Conservation (phyloP, 768 basidiomycete species). For the Collybia sordida region DNA sequence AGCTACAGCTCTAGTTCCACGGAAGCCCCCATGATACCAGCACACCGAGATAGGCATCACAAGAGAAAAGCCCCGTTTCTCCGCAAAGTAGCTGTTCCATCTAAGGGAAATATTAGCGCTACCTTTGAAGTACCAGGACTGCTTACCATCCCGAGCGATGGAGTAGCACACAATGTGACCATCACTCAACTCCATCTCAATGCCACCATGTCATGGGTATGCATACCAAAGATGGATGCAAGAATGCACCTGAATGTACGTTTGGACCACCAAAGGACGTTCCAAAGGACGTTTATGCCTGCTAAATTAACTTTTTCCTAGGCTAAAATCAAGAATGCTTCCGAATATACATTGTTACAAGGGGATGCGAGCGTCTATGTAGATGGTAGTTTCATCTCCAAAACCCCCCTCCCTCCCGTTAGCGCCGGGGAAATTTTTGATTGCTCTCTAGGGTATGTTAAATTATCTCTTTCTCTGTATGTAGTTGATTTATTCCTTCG, state of each 20-base stretch:
- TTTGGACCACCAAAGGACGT: no score
- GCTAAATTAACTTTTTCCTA: conserved; percentile 10
- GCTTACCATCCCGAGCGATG: conserved; percentile 5
- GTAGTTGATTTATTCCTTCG: not conserved
- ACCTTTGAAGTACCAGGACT: conserved; percentile 11
- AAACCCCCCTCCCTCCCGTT: conserved; percentile 29
- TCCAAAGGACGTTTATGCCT: no score
- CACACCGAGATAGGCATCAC: no score
- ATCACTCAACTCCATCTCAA: conserved; percentile 20
- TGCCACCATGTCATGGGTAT: conserved; percentile 34
- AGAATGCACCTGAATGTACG: conserved; percentile 30
- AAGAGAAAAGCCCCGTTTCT: not conserved
- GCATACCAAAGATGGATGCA: conserved; percentile 33
- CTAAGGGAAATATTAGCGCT: conserved; percentile 8
- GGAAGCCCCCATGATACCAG: no score
- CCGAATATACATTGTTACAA: conserved; percentile 34
- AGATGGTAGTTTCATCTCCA: conserved; percentile 40
- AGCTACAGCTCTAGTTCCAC: no score
- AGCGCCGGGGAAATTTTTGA: conserved; percentile 39
- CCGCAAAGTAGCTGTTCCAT: not conserved
- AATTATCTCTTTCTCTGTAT: not conserved
- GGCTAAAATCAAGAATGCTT: conserved; percentile 39
- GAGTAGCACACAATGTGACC: conserved; percentile 5
- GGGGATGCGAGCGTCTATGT: conserved; percentile 39
- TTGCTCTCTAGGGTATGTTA: conserved; percentile 36